Base-by-base conservation (phyloP, 1,284 basidiomycete species). In the Cryptococcus depauperatus region DNA sequence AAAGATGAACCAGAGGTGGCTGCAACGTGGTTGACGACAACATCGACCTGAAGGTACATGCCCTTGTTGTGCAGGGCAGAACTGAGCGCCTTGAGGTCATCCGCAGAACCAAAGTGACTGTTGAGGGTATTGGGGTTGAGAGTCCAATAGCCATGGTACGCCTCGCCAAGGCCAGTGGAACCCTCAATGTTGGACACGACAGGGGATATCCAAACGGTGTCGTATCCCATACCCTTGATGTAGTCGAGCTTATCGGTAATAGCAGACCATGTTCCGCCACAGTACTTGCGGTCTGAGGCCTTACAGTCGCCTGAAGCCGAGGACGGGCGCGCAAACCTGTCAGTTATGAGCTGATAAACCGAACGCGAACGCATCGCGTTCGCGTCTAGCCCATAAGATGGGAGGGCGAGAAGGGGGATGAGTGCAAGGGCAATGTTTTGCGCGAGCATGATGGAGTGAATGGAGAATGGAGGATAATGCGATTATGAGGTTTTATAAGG, bases 11-110 rank as follows among this genome's bases (percentile, higher is more conserved):
- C 27, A 4, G 52, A 47, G 5, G 57, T 61, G 19, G 59, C 54
- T 10, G 56, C 59, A 37, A 62, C 56, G 46, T 62, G 58, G 40
- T 62, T 62, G 41, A 62, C 41, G 33, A 68, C 68, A 26, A 75
- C 68, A 48, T 75, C 74, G 6, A 76, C 68, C 73, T 75, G 74
- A 43, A 76, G 56, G 55, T 71, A 73, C 73, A 76, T 76, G 30
- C 64, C 68, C 22, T 69, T 61, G 4, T 52, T 46, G 44, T 76
- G 74, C 13, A 75, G 52, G 2, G 70, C 71, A 14, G 57, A 44
- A 4, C 66, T 56, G n/a, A 76, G 66, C 19, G 61, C 59, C 42
- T 68, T 64, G 37, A 76, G 62, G 43, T 75, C 73, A 28, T 64
- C 56, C 1, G 62, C 59, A 4, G 67, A 56, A 10, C 75, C 75